Conservation (phyloP, 73 alveolate species). For the Paramecium biaurelia region DNA sequence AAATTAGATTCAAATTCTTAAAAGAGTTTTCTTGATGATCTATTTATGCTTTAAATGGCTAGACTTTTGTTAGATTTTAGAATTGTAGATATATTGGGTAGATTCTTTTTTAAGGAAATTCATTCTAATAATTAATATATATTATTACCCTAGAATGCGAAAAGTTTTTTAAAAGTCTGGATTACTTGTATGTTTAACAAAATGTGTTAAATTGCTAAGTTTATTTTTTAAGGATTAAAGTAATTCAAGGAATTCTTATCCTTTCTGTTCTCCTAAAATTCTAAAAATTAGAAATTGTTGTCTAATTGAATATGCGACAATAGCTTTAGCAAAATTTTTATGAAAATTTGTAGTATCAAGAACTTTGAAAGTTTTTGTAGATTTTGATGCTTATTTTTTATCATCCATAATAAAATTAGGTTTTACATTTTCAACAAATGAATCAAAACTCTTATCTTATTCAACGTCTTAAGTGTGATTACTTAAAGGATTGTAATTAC, state of each 20-base stretch:
- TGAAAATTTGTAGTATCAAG: not conserved
- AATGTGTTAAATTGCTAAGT: not conserved
- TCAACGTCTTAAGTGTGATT: not conserved
- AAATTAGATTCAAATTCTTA: conserved; percentile 1
- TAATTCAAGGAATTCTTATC: not conserved
- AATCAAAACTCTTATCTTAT: not conserved
- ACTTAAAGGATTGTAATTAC: not conserved
- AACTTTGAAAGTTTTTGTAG: not conserved
- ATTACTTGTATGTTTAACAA: not conserved
- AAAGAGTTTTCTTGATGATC: not conserved
- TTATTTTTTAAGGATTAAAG: not conserved
- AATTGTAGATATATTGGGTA: not conserved
- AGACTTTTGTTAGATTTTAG: conserved; percentile 2
- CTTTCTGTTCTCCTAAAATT: not conserved
- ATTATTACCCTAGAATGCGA: not conserved
- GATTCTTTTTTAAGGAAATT: conserved; percentile 3
- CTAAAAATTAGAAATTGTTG: not conserved
- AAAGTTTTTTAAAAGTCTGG: not conserved
- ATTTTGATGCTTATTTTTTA: not conserved
- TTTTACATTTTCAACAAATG: not conserved
- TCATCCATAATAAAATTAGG: not conserved
- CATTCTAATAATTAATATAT: not conserved
- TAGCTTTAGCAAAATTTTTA: conserved; percentile 18
- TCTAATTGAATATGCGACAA: not conserved
- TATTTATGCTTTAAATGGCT: not conserved